Evolutionary conservation across 2,329 filamentous ascomycete species (phyloP).

Genomic region (Cladosporium sp.): DNA sequence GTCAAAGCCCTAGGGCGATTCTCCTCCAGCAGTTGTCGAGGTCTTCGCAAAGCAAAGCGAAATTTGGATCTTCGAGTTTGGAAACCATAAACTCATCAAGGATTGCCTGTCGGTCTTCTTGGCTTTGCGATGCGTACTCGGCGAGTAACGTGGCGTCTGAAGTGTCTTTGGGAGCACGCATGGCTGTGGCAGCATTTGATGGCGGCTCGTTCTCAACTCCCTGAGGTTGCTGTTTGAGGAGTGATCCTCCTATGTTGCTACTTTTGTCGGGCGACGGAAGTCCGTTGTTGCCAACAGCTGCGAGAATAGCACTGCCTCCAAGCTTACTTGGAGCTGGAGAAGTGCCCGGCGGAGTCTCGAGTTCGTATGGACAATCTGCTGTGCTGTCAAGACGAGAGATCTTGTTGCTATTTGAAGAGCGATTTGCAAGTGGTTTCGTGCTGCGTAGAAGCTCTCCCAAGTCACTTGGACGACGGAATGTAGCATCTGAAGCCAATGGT

Average conservation of each 20-base stretch:
- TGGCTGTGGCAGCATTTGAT: constrained; percentile 1
- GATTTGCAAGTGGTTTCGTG: constrained; percentile 12
- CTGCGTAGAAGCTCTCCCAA: constrained; percentile 18
- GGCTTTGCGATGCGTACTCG: constrained; percentile 36
- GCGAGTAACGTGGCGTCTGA: constrained; percentile 26
- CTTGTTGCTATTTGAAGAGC: constrained; percentile 12
- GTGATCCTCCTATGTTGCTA: no score
- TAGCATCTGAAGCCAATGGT: not conserved
- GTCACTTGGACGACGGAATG: constrained; percentile 7
- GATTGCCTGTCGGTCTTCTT: constrained; percentile 37
- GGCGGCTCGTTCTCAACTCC: not conserved
- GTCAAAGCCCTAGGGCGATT: constrained; percentile 41
- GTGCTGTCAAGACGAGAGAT: constrained; percentile 21
- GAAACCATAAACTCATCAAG: constrained; percentile 49
- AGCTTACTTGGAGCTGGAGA: constrained; percentile 13
- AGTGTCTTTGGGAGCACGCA: not conserved
- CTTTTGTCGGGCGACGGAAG: no score
- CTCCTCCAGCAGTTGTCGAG: constrained; percentile 46
- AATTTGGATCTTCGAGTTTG: constrained; percentile 46
- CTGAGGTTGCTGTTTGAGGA: no score
- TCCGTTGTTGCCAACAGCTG: no score
- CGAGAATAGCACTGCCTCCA: no score
- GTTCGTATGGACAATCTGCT: constrained; percentile 24
- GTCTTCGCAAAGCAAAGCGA: constrained; percentile 48
- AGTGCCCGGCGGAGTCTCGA: constrained; percentile 18